Base-by-base conservation (phyloP, 371 early-diverging fungal genomes). In the Rhizomucor pusillus region DNA sequence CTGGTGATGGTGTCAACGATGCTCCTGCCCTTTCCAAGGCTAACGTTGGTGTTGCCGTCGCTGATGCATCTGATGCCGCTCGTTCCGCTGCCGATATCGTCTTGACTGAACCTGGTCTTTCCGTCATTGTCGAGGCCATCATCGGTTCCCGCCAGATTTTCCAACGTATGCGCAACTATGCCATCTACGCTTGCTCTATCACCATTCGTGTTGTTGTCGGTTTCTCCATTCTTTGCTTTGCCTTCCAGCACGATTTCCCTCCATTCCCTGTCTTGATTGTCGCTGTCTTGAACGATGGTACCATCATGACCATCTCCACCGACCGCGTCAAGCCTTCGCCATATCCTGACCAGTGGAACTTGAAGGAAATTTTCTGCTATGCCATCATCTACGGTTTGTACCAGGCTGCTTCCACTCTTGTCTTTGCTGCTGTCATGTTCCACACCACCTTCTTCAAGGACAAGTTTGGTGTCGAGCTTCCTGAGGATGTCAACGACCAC, bases 1-100 rank as follows among this genome's bases (percentile, higher is more conserved):
- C 93, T 41, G 98, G 98, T 62, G 95, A 96, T 72, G 95, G 96
- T 78, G 93, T 94, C 51, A 96, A 95, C 74, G 98, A 96, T 74
- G 92, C 94, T 9, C 94, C 93, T 18, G 95, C 97, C 45, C 88
- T 98, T 59, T 83, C 84, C 65, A 87, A 87, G 79, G 90, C 90
- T 56, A 86, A 89, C 60, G 86, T 87, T 50, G 90, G 90, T 73
- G 84, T 89, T 57, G 90, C 90, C 51, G 91, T 95, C 66, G 90
- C 81, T 45, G 87, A 84, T 59, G 85, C 85, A 43, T 81, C 86
- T 39, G 88, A 87, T 64, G 88, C 87, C 49, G 88, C 90, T 39
- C 86, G 87, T 56, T 80, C 84, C 57, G 88, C 88, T 53, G 84
- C 87, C 35, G 86, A 86, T 68, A 88, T 88, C 56, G 89, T 90